Conservation (phyloP, 768 basidiomycete genomes). For the Chiua virens region DNA sequence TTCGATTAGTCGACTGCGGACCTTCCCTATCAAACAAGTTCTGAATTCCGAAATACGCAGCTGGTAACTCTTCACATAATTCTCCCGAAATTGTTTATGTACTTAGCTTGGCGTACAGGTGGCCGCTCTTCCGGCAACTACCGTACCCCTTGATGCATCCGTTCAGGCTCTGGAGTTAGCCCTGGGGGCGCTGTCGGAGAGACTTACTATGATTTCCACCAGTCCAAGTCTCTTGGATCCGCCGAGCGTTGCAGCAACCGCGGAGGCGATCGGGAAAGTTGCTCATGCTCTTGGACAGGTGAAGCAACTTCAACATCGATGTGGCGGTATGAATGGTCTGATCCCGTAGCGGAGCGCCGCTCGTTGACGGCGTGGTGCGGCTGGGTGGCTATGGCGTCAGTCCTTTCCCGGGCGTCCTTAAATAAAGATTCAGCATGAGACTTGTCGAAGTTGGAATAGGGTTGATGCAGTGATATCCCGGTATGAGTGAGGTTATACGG, state of each 20-base stretch:
- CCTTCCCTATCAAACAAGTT: constrained; percentile 8
- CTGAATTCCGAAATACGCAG: constrained; percentile 18
- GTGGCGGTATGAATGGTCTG: constrained; percentile 6
- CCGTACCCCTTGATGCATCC: constrained; percentile 28
- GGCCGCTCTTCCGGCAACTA: constrained; percentile 10
- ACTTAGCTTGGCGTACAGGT: constrained; percentile 17
- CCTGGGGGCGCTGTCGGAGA: constrained; percentile 51
- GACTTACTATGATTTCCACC: constrained; percentile 47
- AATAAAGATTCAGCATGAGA: background rate
- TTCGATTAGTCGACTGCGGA: constrained; percentile 21
- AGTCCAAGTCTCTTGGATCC: constrained; percentile 43
- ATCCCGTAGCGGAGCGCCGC: constrained; percentile 11
- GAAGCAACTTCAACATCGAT: constrained; percentile 51
- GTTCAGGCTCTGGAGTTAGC: constrained; percentile 51
- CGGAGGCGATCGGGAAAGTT: constrained; percentile 71
- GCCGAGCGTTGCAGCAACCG: constrained; percentile 50
- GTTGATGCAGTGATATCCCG: background rate
- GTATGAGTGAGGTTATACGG: background rate
- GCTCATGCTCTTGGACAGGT: constrained; percentile 61
- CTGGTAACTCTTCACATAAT: constrained; percentile 8
- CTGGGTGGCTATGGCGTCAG: background rate
- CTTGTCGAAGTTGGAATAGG: background rate
- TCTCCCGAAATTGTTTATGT: background rate
- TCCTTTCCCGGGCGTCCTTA: background rate
- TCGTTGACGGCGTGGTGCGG: constrained; percentile 11